Percentiles rank a stretch among this genome's conserved stretches.
phyloP scores from a whole-genome alignment of 257 asterid species.

The Voacanga thouarsii region DNA sequence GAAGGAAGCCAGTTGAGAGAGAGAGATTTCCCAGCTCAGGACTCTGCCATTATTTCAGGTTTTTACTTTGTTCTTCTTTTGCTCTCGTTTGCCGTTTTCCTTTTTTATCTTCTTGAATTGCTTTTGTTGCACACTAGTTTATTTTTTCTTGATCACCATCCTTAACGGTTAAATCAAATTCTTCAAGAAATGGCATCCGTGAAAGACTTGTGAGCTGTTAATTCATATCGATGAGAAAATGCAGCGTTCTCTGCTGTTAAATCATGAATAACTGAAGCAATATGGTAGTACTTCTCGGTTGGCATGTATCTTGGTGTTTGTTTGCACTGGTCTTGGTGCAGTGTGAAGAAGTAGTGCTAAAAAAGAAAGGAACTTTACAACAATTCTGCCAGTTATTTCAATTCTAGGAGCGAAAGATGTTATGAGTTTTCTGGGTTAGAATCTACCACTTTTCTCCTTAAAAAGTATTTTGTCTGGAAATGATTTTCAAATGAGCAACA shows the following conservation, averaged over 20 bases:
- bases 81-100: background rate
- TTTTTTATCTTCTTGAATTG: background rate
- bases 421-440: too few species aligned
- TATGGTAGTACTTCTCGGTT: background rate
- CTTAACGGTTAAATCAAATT: background rate
- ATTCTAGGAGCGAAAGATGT: background rate
- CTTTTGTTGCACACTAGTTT: background rate
- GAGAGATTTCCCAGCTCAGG: background rate
- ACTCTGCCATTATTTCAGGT: background rate
- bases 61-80: background rate
- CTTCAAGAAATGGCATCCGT: background rate
- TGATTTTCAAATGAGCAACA: background rate
- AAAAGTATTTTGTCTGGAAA: background rate
- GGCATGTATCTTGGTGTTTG: too few species aligned
- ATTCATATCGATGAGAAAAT: background rate
- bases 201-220: background rate
- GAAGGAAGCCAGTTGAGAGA: too few species aligned
- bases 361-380: constrained; percentile 1
- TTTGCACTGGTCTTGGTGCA: background rate
- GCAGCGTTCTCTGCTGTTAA: background rate
- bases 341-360: background rate
- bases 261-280: background rate
- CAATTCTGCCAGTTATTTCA: background rate
- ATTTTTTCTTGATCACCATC: background rate
- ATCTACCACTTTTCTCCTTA: background rate